Percentiles rank a stretch among this genome's conserved stretches.
These are phyloP conservation scores for Geotrichum restrictum DNA, from an alignment of 1,139 yeast species.

Conservation along the genomic window DNA sequence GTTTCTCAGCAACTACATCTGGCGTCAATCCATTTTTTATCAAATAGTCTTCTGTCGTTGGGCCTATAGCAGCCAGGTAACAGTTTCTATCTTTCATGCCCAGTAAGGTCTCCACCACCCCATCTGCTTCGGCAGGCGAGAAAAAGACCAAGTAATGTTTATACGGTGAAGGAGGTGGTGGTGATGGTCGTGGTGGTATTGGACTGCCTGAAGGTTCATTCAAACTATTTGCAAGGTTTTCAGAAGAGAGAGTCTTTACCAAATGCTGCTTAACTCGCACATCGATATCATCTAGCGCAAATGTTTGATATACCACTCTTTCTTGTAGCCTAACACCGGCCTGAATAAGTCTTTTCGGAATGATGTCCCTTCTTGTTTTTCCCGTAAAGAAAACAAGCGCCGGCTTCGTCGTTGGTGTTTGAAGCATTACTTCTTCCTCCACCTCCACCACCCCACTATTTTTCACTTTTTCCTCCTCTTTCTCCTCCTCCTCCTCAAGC, in stretches of 20 bases:
- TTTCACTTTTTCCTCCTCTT: conserved; percentile 56
- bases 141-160: conserved; percentile 57
- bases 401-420: conserved; percentile 39
- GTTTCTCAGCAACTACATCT: conserved; percentile 63
- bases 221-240: too few species aligned
- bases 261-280: conserved; percentile 16
- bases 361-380: conserved; percentile 72
- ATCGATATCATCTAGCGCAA: conserved; percentile 38
- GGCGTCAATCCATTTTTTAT: conserved; percentile 51
- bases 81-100: conserved; percentile 29
- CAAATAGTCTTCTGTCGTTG: conserved; percentile 76
- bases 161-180: background rate
- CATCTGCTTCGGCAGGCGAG: conserved; percentile 83
- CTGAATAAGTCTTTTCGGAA: conserved; percentile 56
- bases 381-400: conserved; percentile 78
- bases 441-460: too few species aligned
- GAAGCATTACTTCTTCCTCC: too few species aligned
- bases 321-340: conserved; percentile 55
- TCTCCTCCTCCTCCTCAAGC: conserved; percentile 24
- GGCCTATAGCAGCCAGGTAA: conserved; percentile 82
- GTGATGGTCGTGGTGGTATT: too few species aligned
- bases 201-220: too few species aligned
- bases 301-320: conserved; percentile 66
- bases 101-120: conserved; percentile 45
- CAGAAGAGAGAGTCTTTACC: conserved; percentile 12